Percentiles rank a stretch among this genome's conserved stretches.
phyloP scores from a whole-genome alignment of 2,329 filamentous ascomycete species.

The Nemania sp. region DNA sequence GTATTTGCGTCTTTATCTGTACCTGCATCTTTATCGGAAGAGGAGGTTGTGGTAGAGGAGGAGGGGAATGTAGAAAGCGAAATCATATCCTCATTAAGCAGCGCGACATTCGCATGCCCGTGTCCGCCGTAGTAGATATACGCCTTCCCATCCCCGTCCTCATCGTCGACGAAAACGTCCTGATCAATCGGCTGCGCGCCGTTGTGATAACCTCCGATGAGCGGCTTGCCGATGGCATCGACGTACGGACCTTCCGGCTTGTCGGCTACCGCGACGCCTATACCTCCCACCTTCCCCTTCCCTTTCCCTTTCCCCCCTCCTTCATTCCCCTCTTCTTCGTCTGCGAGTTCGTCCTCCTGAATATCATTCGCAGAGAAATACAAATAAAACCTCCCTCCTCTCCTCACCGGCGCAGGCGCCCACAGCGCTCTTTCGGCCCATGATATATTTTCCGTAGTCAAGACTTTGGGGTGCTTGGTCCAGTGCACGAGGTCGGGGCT shows the following conservation, averaged over 20 bases:
- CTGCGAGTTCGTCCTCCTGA: constrained; percentile 39
- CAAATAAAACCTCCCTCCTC: constrained; percentile 51
- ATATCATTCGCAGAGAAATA: constrained; percentile 55
- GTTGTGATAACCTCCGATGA: constrained; percentile 48
- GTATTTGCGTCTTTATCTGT: constrained; percentile 44
- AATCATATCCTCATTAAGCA: constrained; percentile 48
- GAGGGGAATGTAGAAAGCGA: constrained; percentile 42
- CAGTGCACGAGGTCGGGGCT: constrained; percentile 52
- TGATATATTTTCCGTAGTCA: constrained; percentile 43
- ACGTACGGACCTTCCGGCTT: constrained; percentile 45
- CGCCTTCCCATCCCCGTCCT: constrained; percentile 38
- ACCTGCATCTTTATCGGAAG: too few relatives aligned
- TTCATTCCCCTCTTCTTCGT: too few relatives aligned
- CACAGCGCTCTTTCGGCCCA: constrained; percentile 52
- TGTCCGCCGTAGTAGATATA: constrained; percentile 51
- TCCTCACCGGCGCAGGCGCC: constrained; percentile 49
- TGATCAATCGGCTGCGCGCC: constrained; percentile 53
- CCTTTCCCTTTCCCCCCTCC: too few relatives aligned
- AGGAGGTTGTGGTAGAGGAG: too few relatives aligned
- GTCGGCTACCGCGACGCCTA: constrained; percentile 46
- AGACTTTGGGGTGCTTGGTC: constrained; percentile 50
- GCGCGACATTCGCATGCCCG: constrained; percentile 46
- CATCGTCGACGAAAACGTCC: constrained; percentile 47
- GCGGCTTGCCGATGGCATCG: constrained; percentile 46
- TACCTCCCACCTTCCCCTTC: too few relatives aligned